A percentile compares a stretch with the other conserved stretches of the same genome.
Conservation (phyloP, 1,284 basidiomycete genomes). For the Cryptococcus sp. region DNA sequence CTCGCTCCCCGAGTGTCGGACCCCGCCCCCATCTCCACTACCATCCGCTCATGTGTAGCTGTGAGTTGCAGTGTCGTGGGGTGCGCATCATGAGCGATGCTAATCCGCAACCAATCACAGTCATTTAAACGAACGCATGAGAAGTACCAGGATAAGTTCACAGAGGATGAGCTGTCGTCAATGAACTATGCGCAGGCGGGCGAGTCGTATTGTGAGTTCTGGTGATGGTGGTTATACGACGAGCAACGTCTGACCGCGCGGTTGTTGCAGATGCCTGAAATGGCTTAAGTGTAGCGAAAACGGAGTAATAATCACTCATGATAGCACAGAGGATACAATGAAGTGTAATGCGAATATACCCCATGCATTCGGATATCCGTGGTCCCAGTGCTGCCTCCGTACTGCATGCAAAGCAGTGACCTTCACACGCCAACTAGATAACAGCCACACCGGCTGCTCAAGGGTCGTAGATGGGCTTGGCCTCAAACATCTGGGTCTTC, state of each 20-base stretch:
- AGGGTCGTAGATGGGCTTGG: slow-evolving; percentile 42
- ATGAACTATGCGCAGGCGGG: slow-evolving; percentile 86
- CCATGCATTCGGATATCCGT: too few species aligned
- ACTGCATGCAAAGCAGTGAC: too few species aligned
- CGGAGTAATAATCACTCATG: too few species aligned
- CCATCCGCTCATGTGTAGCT: slow-evolving; percentile 81
- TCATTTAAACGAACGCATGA: slow-evolving; percentile 51
- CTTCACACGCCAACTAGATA: too few species aligned
- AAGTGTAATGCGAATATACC: too few species aligned
- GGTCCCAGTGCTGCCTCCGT: too few species aligned
- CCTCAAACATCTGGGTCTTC: slow-evolving; percentile 48
- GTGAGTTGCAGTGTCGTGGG: slow-evolving; percentile 10
- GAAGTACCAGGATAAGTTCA: slow-evolving; percentile 77
- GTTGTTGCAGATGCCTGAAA: too few species aligned
- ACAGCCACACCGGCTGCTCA: too few species aligned
- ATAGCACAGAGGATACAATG: too few species aligned
- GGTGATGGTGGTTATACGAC: too few species aligned
- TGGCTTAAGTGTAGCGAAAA: too few species aligned
- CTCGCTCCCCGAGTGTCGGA: slow-evolving; percentile 69
- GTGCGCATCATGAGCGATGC: slow-evolving; percentile 59
- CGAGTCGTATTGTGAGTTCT: slow-evolving; percentile 75
- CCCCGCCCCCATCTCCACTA: slow-evolving; percentile 86
- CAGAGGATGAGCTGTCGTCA: slow-evolving; percentile 82
- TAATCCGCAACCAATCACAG: slow-evolving; percentile 17
- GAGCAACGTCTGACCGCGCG: too few species aligned